Conservation (phyloP, 345 rosid species). For the Arabidopsis suecica region DNA sequence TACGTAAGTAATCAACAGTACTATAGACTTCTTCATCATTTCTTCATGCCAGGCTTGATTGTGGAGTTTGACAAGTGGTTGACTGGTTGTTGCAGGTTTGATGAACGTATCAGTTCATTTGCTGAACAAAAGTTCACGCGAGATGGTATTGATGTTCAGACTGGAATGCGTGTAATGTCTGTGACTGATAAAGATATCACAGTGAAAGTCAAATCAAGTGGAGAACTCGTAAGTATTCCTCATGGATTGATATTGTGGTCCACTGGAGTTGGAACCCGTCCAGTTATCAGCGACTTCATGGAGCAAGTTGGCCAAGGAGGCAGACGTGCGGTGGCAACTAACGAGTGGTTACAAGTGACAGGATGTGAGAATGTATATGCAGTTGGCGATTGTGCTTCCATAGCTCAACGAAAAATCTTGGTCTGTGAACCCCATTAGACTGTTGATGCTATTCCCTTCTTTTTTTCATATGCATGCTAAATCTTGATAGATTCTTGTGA, state of each 20-base stretch:
- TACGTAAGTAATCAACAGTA: constrained; percentile 52
- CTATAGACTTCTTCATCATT: not conserved
- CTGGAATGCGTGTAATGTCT: constrained; percentile 78
- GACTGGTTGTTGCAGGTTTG: constrained; percentile 60
- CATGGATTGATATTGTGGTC: constrained; percentile 97
- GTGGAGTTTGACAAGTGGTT: constrained; percentile 17
- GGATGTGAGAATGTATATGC: constrained; percentile 80
- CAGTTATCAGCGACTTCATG: constrained; percentile 81
- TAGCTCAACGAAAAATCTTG: constrained; percentile 87
- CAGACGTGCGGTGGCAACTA: constrained; percentile 73
- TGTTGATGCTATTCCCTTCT: constrained; percentile 15
- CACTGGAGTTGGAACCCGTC: constrained; percentile 85
- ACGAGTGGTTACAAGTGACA: constrained; percentile 92
- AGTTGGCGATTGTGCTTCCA: constrained; percentile 95
- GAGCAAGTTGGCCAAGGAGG: constrained; percentile 87
- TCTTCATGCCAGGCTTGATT: not conserved
- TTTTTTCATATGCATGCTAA: not conserved
- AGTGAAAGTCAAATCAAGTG: constrained; percentile 69
- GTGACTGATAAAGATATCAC: constrained; percentile 77
- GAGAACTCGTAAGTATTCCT: constrained; percentile 63
- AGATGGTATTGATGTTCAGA: constrained; percentile 85
- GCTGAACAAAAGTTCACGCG: constrained; percentile 83
- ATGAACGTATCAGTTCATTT: constrained; percentile 84
- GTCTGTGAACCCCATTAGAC: constrained; percentile 49
- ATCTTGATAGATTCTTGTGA: not conserved